phyloP scores from a whole-genome alignment of 352 stramenopile genomes.

The Pythium aristosporum region DNA sequence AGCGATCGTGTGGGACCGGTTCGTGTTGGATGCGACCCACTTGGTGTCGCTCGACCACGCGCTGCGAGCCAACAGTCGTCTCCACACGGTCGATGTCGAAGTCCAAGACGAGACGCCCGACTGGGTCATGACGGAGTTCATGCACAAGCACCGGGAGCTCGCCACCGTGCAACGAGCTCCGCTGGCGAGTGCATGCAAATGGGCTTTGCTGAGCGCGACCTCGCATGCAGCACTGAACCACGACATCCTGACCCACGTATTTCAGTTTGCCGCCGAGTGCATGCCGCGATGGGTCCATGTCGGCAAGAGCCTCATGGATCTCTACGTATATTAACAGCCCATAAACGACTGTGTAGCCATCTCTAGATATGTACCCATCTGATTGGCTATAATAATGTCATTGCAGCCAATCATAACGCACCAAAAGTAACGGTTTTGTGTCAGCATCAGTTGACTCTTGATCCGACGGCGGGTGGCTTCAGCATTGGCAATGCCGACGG shows the following conservation, averaged over 20 bases:
- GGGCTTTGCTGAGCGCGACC: slow-evolving; percentile 13
- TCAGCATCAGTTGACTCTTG: neutral
- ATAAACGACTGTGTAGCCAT: neutral
- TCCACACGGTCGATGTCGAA: slow-evolving; percentile 17
- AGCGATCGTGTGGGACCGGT: slow-evolving; percentile 1
- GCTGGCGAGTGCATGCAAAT: slow-evolving; percentile 3
- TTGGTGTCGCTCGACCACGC: neutral
- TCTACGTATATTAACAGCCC: neutral
- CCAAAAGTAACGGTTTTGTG: neutral
- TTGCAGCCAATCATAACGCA: neutral
- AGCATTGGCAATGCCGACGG: neutral
- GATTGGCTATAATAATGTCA: neutral
- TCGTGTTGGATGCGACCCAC: neutral
- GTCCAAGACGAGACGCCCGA: slow-evolving; percentile 8
- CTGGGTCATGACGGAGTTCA: neutral
- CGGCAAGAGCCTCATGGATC: slow-evolving; percentile 1
- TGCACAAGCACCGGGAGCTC: neutral
- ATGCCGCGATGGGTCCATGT: slow-evolving; percentile 16
- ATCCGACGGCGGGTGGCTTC: slow-evolving; percentile 7
- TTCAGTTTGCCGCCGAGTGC: slow-evolving; percentile 15
- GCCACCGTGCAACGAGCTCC: slow-evolving; percentile 1
- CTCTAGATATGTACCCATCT: neutral
- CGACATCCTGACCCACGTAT: slow-evolving; percentile 12
- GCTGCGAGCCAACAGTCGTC: slow-evolving; percentile 4
- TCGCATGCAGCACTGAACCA: neutral